A percentile compares a stretch with the other conserved stretches of the same genome.
Evolutionary conservation across 2,329 filamentous ascomycete genomes (phyloP).

Genomic region (Penicillium vulpinum): DNA sequence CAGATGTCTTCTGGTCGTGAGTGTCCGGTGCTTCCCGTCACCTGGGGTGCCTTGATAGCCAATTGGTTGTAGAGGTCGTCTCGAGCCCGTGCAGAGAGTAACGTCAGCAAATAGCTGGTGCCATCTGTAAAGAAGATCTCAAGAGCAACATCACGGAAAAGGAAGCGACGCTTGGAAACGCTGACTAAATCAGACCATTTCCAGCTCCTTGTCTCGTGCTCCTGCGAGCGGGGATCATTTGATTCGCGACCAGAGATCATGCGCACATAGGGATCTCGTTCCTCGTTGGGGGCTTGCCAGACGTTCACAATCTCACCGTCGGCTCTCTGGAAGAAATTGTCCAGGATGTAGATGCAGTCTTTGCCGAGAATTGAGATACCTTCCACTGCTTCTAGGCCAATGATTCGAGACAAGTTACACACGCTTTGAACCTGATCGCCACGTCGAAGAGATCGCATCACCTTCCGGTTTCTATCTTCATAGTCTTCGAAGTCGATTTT

Average conservation of each 20-base stretch:
- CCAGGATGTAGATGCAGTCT: slow-evolving; percentile 87
- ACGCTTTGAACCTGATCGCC: slow-evolving; percentile 91
- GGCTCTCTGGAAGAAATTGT: slow-evolving; percentile 91
- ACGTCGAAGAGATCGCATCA: slow-evolving; percentile 88
- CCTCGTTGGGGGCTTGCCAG: slow-evolving; percentile 86
- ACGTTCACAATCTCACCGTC: slow-evolving; percentile 97
- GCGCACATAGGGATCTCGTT: slow-evolving; percentile 91
- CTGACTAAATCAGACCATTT: slow-evolving; percentile 92
- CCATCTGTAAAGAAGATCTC: slow-evolving; percentile 98
- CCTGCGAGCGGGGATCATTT: slow-evolving; percentile 57
- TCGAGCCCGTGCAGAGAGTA: slow-evolving; percentile 69
- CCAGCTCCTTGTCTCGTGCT: slow-evolving; percentile 88
- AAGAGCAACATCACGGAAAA: slow-evolving; percentile 94
- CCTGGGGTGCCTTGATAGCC: slow-evolving; percentile 75
- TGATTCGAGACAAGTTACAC: slow-evolving; percentile 91
- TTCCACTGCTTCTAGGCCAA: slow-evolving; percentile 90
- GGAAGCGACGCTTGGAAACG: slow-evolving; percentile 89
- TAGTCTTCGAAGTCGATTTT: slow-evolving; percentile 81
- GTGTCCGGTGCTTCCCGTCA: slow-evolving; percentile 66
- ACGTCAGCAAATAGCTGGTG: slow-evolving; percentile 87
- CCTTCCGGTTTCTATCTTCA: slow-evolving; percentile 97
- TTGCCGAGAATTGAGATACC: slow-evolving; percentile 92
- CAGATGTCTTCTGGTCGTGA: slow-evolving; percentile 84
- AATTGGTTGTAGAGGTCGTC: slow-evolving; percentile 81
- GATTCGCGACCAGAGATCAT: slow-evolving; percentile 81